Percentiles rank a stretch among this genome's conserved stretches.
These are phyloP conservation scores for Quercus tomentella DNA, from an alignment of 331 rosid species.

Conservation along the genomic window DNA sequence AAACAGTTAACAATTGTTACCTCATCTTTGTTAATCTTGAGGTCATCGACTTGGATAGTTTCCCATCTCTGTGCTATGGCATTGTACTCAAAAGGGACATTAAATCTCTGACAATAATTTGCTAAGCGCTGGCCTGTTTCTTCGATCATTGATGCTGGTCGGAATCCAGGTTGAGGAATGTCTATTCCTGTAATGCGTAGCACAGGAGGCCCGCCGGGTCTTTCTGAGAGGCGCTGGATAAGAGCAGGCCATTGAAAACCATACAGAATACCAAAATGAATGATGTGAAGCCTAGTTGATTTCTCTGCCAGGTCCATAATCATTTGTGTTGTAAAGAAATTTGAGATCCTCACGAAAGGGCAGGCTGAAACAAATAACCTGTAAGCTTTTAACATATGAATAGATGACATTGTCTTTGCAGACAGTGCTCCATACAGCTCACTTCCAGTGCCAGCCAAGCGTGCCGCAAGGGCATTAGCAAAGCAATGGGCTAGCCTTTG, in stretches of 20 bases:
- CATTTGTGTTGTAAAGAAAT: constrained; percentile 19
- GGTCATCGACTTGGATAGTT: constrained; percentile 24
- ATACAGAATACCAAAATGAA: constrained; percentile 29
- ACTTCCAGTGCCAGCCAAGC: constrained; percentile 12
- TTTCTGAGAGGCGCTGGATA: constrained; percentile 23
- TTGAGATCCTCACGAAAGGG: constrained; percentile 27
- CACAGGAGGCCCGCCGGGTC: constrained; percentile 28
- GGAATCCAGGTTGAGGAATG: constrained; percentile 35
- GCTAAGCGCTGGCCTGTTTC: constrained; percentile 29
- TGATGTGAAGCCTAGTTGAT: constrained; percentile 26
- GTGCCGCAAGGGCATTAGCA: constrained; percentile 33
- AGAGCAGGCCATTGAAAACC: constrained; percentile 36
- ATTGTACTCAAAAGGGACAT: constrained; percentile 23
- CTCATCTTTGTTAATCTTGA: constrained; percentile 24
- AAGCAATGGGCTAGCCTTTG: constrained; percentile 40
- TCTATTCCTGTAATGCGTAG: constrained; percentile 34
- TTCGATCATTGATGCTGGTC: constrained; percentile 14
- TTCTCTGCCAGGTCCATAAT: constrained; percentile 20
- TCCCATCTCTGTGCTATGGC: constrained; percentile 36
- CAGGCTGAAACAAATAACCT: constrained; percentile 14
- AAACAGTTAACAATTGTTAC: constrained; percentile 24
- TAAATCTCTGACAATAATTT: constrained; percentile 21
- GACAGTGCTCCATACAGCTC: constrained; percentile 2
- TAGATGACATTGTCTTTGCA: background rate
- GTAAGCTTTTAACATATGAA: constrained; percentile 19